These are phyloP conservation scores for Plantago ovata DNA, from an alignment of 257 asterid species.

Conservation along the genomic window DNA sequence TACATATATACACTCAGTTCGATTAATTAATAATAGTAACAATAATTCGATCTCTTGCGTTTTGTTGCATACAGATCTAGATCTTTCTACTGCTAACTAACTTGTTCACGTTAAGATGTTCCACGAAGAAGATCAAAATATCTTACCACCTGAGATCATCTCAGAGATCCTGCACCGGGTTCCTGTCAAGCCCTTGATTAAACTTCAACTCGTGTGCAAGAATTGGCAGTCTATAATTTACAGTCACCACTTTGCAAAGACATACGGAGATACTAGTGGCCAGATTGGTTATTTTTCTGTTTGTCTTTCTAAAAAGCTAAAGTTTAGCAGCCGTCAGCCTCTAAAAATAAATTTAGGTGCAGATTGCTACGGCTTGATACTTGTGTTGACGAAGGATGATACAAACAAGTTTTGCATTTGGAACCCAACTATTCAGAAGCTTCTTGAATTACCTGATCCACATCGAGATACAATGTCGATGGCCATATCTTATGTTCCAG, in stretches of 20 bases:
- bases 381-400: not conserved
- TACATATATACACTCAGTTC: too few relatives aligned
- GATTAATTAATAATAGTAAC: too few relatives aligned
- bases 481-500: conserved; percentile 4
- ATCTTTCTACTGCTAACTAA: too few relatives aligned
- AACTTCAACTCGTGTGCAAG: conserved; percentile 17
- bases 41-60: too few relatives aligned
- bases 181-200: conserved; percentile 9
- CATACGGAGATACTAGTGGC: not conserved
- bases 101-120: too few relatives aligned
- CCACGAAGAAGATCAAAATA: not conserved
- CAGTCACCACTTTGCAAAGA: not conserved
- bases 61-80: too few relatives aligned
- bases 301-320: too few relatives aligned
- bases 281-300: too few relatives aligned
- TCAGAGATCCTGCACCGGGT: conserved; percentile 21
- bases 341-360: too few relatives aligned
- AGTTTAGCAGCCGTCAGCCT: too few relatives aligned
- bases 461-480: not conserved
- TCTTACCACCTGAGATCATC: conserved; percentile 16
- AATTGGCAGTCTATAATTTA: conserved; percentile 16
- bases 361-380: not conserved
- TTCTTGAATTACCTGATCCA: conserved; percentile 29
- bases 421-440: conserved; percentile 24
- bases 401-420: conserved; percentile 8